A percentile compares a stretch with the other conserved stretches of the same genome.
These are phyloP conservation scores for Hyaloraphidium curvatum DNA, from an alignment of 192 early-diverging fungal genomes.

Conservation along the genomic window DNA sequence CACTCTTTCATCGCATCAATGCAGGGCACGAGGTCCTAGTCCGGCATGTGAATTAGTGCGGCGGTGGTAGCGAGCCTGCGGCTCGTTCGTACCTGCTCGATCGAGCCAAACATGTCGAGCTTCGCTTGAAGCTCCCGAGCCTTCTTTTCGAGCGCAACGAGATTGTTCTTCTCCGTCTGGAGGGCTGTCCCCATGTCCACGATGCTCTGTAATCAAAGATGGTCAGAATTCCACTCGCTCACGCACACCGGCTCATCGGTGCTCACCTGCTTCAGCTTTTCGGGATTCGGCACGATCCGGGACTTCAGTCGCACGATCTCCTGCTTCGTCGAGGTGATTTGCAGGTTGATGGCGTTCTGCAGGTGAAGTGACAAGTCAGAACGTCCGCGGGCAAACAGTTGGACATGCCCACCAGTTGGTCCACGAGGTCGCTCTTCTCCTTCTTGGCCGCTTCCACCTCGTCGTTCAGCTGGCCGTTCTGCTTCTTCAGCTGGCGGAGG, in stretches of 20 bases:
- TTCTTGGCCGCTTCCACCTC: constrained; percentile 24
- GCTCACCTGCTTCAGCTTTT: constrained; percentile 41
- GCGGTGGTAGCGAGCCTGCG: no score
- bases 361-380: neutral
- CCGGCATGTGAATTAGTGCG: constrained; percentile 3
- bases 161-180: constrained; percentile 18
- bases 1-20: constrained; percentile 44
- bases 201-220: constrained; percentile 14
- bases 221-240: neutral
- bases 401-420: constrained; percentile 22
- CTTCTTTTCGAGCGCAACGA: constrained; percentile 25
- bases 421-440: constrained; percentile 30
- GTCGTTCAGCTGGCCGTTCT: constrained; percentile 18
- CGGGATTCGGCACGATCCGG: constrained; percentile 54
- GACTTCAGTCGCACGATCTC: constrained; percentile 30
- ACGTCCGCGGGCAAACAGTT: neutral
- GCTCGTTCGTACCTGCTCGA: constrained; percentile 17
- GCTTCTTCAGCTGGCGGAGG: constrained; percentile 24
- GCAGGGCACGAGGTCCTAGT: constrained; percentile 30
- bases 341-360: constrained; percentile 27
- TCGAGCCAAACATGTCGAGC: constrained; percentile 31
- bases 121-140: constrained; percentile 28
- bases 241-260: neutral
- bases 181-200: constrained; percentile 33
- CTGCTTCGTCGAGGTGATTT: constrained; percentile 25